Evolutionary conservation across 106 monocot species (phyloP).

Genomic region (Narthecium ossifragum): DNA sequence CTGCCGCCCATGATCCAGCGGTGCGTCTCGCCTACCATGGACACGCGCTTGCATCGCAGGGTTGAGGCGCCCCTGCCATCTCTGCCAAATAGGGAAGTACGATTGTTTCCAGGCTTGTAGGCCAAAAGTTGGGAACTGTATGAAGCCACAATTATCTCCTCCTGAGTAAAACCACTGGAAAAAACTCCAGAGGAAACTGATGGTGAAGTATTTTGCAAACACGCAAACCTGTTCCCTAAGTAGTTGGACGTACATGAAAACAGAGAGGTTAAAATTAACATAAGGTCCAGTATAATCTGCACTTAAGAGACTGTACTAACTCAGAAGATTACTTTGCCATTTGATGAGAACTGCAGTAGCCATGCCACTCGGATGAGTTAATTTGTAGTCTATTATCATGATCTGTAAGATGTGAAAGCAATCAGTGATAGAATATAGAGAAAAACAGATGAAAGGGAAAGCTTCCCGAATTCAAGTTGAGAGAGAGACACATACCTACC

Average conservation of each 20-base stretch:
- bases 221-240: conserved; percentile 52
- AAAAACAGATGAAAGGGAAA: not conserved
- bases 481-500: not conserved
- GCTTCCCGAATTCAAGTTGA: not conserved
- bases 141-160: conserved; percentile 53
- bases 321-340: conserved; percentile 39
- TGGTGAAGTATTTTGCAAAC: conserved; percentile 33
- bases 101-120: conserved; percentile 46
- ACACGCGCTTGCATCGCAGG: no score
- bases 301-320: not conserved
- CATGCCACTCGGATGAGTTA: conserved; percentile 74
- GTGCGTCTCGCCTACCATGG: no score
- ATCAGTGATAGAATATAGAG: not conserved
- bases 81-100: conserved; percentile 9
- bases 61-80: not conserved
- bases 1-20: no score
- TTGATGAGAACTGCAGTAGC: conserved; percentile 64
- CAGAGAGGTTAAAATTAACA: not conserved
- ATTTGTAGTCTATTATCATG: conserved; percentile 78
- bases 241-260: not conserved
- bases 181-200: conserved; percentile 63
- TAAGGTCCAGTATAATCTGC: not conserved
- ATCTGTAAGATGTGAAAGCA: conserved; percentile 28
- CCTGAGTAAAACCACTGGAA: conserved; percentile 69
- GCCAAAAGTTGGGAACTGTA: conserved; percentile 57